Base-by-base conservation (phyloP, 108 stramenopile genomes). In the Discostella pseudostelligera region DNA sequence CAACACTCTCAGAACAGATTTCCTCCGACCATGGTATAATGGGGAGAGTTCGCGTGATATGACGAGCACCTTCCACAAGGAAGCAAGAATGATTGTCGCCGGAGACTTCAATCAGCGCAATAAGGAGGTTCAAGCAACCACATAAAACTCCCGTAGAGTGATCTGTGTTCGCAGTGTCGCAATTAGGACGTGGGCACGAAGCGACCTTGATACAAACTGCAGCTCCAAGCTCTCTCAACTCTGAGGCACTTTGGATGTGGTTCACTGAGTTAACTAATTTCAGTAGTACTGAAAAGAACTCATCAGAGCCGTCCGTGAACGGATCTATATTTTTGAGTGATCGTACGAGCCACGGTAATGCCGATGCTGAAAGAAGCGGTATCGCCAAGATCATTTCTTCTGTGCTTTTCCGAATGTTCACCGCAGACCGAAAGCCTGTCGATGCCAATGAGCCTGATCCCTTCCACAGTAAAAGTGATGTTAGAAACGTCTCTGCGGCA, bases 181-280 rank as follows among this genome's bases (percentile, higher is more conserved):
- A 78, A 14, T 60, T 71, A 44, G 81, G 79, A 11, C 84, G 60
- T 12, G 87, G 85, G 59, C 87, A 91, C 0, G 78, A 70, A 29
- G 87, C 85, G 4, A 95, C 69, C 62, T 90, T 95, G 64, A 69
- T 78, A 65, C 94, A 95, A 22, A 90, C 83, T n/a, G 82, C 77
- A 4, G 81, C 80, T n/a, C 83, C 86, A 3, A 95, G 76, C 20
- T 79, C 62, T 36, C 56, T 53, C 59, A 92, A 40, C 26, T 90
- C 81, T 16, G 42, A 36, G 22, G 67, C 60, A 43, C 67, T 62
- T 20, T 46, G 42, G 6, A 12, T 47, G 13, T 22, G 36, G 16
- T 65, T 45, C 29, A 59, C 54, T 16, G 80, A 72, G 17, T 70
- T 55, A 0, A 95, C 89, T 24, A 95, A 69, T 43, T 81, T 83